phyloP scores from a whole-genome alignment of 176 grass and related monocot species.

The Tillandsia leiboldiana region DNA sequence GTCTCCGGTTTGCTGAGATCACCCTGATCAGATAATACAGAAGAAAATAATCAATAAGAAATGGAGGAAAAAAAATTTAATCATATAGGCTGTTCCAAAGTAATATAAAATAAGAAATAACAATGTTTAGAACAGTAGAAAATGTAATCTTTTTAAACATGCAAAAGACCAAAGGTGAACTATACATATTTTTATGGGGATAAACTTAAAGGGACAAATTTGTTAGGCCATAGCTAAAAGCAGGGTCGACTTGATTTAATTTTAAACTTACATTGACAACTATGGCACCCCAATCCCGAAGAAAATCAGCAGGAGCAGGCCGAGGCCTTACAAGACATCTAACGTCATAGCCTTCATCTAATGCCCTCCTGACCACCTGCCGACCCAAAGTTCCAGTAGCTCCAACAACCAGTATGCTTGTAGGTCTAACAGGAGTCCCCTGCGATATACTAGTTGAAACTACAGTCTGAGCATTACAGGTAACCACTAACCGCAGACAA shows the following conservation, averaged over 20 bases:
- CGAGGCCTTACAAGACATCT: slow-evolving; percentile 93
- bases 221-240: too few relatives aligned
- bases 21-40: slow-evolving; percentile 38
- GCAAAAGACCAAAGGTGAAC: not conserved
- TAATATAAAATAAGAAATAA: not conserved
- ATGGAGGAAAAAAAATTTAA: not conserved
- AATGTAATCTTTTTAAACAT: not conserved
- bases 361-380: slow-evolving; percentile 77
- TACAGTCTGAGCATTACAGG: slow-evolving; percentile 61
- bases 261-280: slow-evolving; percentile 76
- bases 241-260: not conserved
- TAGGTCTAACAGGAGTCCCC: slow-evolving; percentile 87
- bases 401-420: slow-evolving; percentile 79
- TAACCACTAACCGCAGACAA: slow-evolving; percentile 33
- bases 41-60: not conserved
- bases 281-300: slow-evolving; percentile 82
- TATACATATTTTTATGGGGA: too few relatives aligned
- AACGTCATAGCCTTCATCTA: slow-evolving; percentile 97
- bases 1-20: slow-evolving; percentile 95
- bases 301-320: slow-evolving; percentile 87
- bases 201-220: too few relatives aligned
- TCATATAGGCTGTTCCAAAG: not conserved
- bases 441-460: slow-evolving; percentile 63
- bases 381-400: slow-evolving; percentile 84
- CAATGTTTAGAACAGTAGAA: not conserved